Conservation (phyloP, 805 yeast species). For the Wickerhamomyces queroliae region DNA sequence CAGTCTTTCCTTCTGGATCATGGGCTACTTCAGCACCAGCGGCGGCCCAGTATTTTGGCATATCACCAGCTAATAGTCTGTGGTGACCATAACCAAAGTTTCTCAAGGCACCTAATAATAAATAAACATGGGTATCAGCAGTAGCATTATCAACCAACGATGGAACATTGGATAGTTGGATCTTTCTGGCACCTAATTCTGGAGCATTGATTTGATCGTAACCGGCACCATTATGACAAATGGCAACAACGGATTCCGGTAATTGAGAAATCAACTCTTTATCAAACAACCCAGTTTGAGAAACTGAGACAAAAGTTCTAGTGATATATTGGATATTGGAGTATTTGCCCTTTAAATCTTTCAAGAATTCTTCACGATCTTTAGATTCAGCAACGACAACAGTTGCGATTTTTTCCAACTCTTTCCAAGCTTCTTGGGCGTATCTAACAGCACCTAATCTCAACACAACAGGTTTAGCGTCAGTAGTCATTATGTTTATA, state of each 20-base stretch:
- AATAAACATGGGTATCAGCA: constrained; percentile 63
- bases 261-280: constrained; percentile 49
- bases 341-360: constrained; percentile 26
- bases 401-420: constrained; percentile 37
- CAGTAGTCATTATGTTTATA: constrained; percentile 1
- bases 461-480: constrained; percentile 57
- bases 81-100: constrained; percentile 59
- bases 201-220: constrained; percentile 65
- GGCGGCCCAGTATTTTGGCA: constrained; percentile 50
- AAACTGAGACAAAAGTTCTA: constrained; percentile 49
- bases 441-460: constrained; percentile 56
- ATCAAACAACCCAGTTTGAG: constrained; percentile 59
- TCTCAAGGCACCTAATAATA: constrained; percentile 58
- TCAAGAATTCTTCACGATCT: constrained; percentile 30
- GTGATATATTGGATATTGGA: constrained; percentile 30
- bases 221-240: constrained; percentile 69
- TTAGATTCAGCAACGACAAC: constrained; percentile 39
- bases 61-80: constrained; percentile 49
- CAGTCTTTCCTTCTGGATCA: constrained; percentile 69
- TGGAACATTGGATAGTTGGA: constrained; percentile 68
- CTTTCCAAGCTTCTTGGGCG: constrained; percentile 66
- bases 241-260: constrained; percentile 46
- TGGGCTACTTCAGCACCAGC: constrained; percentile 60
- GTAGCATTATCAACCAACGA: constrained; percentile 64
- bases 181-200: constrained; percentile 42